Base-by-base conservation (phyloP, 2,329 filamentous ascomycete genomes). In the Claviceps maximensis region DNA sequence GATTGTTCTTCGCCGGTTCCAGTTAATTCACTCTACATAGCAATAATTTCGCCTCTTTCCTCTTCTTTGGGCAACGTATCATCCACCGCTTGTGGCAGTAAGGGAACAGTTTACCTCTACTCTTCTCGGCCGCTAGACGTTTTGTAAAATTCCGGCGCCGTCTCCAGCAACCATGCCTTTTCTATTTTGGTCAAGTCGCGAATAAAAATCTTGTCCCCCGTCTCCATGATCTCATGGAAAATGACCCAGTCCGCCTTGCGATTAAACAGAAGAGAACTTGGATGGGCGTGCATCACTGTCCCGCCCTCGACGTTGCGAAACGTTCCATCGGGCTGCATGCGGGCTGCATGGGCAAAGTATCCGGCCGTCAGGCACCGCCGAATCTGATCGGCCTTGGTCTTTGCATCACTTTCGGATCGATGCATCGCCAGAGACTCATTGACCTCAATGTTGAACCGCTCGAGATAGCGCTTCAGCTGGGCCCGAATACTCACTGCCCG, bases 181-280 rank as follows among this genome's bases (percentile, higher is more conserved):
- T 96, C 87, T 61, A 97, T 87, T 71, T 88, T 93, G n/a, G 84
- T 93, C 55, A 97, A 74, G 67, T 97, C 91, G 53, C 89, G 77
- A 61, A 98, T 94, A 65, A 85, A 97, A 0, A 80, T 89, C 74
- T 97, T 97, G 58, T 80, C 81, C 10, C 85, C 82, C 4, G 87
- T 94, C 71, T 97, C 88, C 75, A 95, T 81, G 40, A 95, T 82
- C 70, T 96, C 91, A 61, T 94, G 86, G 64, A 96, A 98, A 36
- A 98, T 79, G 10, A 97, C 89, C 89, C 91, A 97, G 58, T 96
- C 89, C 12, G 89, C 89, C 72, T 94, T 96, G 53, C 90, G 83
- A 67, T 95, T 95, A 74, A 97, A 97, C 82, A 97, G 89, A 59
- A 97, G 71, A 41, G 87, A 94, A 63, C 82, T 95, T 0, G 93